Evolutionary conservation across 225 moss, liverwort and hornwort species (phyloP), one percentile per base, ranked within the genome.

Genomic region (Physcomitrium patens): DNA sequence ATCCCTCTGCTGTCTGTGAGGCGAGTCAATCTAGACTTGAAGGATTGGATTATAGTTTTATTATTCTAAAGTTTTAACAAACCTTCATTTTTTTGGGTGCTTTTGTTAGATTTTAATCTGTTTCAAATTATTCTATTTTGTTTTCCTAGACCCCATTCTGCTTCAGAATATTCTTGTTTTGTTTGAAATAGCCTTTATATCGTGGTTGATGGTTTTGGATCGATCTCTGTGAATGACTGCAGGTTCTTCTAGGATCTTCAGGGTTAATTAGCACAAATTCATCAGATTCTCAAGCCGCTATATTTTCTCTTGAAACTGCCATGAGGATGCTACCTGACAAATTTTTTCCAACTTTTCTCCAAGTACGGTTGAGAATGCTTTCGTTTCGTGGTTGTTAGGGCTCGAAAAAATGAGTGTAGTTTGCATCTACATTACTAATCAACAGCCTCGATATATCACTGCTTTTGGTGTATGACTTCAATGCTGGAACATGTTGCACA

Each of bases 171-270:
- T n/a, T n/a, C n/a, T n/a, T n/a, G n/a, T n/a, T n/a, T n/a, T n/a
- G n/a, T n/a, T 69, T 60, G 6, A 64, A 80, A 37, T 10, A 13
- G 42, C 19, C 26, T 55, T 31, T 60, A 55, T 31, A 51, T 59
- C 69, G 50, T 62, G 14, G 17, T 58, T 71, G 43, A 61, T 74
- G 11, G 52, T 49, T 55, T 23, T 55, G 49, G 66, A 17, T 43
- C 63, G 5, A 50, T 23, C 17, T 69, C 56, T 77, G 65, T 67
- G 51, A 62, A 55, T 48, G 67, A 61, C 67, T 75, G 28, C 80
- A 96, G 96, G 90, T 95, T 24, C 78, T 99, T 47, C 80, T 99
- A 78, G 99, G 95, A 76, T 75, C 90, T 23, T 73, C 76, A 85
- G 99, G 99, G 19, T 71, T 99, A 74, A 69, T 88, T 68, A 99